A percentile compares a stretch with the other conserved stretches of the same genome.
Conservation (phyloP, 768 basidiomycete species). For the Gyrodon lividus region DNA sequence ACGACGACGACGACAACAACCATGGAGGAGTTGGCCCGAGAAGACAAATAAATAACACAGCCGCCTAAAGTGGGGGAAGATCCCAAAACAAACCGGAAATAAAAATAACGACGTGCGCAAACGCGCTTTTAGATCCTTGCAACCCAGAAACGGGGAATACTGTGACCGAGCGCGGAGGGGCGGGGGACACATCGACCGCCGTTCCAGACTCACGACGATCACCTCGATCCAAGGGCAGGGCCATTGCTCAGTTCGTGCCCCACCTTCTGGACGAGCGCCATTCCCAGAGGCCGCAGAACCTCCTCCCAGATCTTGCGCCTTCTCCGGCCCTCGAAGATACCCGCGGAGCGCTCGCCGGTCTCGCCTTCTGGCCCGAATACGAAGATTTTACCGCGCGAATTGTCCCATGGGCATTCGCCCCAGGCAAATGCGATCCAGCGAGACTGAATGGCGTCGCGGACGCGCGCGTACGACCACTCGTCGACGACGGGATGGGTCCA, state of each 20-base stretch:
- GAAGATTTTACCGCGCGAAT: conserved; percentile 56
- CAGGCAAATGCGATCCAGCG: conserved; percentile 76
- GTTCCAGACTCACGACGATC: conserved; percentile 4
- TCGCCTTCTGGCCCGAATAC: conserved; percentile 85
- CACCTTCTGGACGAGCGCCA: conserved; percentile 66
- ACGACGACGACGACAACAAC: not conserved
- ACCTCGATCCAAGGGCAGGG: conserved; percentile 47
- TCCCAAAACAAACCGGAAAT: too few species aligned
- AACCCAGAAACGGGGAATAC: not conserved
- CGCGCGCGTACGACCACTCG: conserved; percentile 62
- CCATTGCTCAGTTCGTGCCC: conserved; percentile 74
- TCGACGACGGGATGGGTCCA: conserved; percentile 64
- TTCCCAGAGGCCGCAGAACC: conserved; percentile 66
- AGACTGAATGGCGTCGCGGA: conserved; percentile 70
- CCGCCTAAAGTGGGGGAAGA: not conserved
- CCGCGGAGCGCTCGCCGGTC: conserved; percentile 64
- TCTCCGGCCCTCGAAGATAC: conserved; percentile 66
- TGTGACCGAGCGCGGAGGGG: too few species aligned
- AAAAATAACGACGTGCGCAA: not conserved
- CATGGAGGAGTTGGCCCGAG: too few species aligned
- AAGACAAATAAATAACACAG: conserved; percentile 7
- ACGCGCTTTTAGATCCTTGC: conserved; percentile 9
- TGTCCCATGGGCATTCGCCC: conserved; percentile 70
- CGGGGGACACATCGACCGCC: not conserved
- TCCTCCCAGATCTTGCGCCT: conserved; percentile 61